Base-by-base conservation (phyloP, 768 basidiomycete genomes). In the Termitomyces sp. region DNA sequence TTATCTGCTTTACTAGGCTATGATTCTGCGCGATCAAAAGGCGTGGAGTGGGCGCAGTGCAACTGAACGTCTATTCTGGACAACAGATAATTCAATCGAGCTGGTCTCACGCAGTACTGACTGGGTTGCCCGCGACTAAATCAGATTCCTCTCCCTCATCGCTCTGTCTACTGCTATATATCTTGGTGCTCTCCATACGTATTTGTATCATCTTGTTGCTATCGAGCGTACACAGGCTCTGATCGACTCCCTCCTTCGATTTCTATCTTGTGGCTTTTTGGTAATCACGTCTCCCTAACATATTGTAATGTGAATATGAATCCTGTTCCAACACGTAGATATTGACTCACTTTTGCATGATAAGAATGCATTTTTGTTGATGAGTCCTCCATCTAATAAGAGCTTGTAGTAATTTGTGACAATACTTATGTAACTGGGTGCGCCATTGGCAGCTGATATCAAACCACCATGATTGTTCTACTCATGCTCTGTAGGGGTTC, bases 1-100 rank as follows among this genome's bases (percentile, higher is more conserved):
- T 42, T 37, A 16, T 42, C 39, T 59, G 27, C 45, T 22, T 53
- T 39, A 52, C 27, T 62, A 96, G 91, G 96, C 96, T 18, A 95
- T 97, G 87, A 93, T 98, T 56, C 77, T 99, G 13, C 83, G 96
- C 26, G 92, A 95, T 67, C 97, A 99, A 71, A 94, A 93, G 72
- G 90, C 90, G 68, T 98, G 96, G 96, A 97, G 87, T 61, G 86
- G 87, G 26, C 80, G 94, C 50, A 95, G 92, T 64, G 87, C 91
- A 16, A 97, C 91, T 22, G 97, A 99, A 70, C 82, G 89, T 37
- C 71, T 94, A 61, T 98, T 98, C 75, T 96, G 93, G 88, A 91
- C 90, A 37, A 88, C 88, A 56, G 95, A 98, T 67, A 89, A 89
- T 71, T 89, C 92, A 12, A 87, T 94, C 59, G 93, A 92, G 76